Evolutionary conservation across 768 basidiomycete species (phyloP).

Genomic region (Trametes gibbosa): DNA sequence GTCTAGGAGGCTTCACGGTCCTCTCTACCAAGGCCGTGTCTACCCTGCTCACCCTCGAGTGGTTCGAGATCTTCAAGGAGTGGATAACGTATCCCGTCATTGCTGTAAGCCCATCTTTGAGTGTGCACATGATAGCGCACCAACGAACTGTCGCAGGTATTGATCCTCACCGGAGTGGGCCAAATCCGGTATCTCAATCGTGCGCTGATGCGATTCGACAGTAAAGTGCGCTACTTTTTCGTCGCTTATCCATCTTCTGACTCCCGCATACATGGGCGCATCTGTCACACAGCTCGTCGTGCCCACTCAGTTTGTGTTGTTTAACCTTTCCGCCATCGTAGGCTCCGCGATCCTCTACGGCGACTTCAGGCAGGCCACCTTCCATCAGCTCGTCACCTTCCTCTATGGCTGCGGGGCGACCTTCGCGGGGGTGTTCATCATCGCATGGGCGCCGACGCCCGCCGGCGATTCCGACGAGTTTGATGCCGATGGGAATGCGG

Average conservation of each 20-base stretch:
- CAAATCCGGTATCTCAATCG: slow-evolving; percentile 83
- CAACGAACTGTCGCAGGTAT: slow-evolving; percentile 44
- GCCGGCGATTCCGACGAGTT: slow-evolving; percentile 1
- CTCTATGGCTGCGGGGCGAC: slow-evolving; percentile 87
- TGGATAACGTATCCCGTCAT: slow-evolving; percentile 85
- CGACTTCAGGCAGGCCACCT: slow-evolving; percentile 81
- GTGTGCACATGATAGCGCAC: neutral
- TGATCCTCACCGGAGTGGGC: slow-evolving; percentile 71
- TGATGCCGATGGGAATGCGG: slow-evolving; percentile 25
- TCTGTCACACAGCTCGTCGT: slow-evolving; percentile 65
- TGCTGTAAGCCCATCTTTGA: slow-evolving; percentile 41
- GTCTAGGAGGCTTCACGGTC: slow-evolving; percentile 87
- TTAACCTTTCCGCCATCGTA: slow-evolving; percentile 88
- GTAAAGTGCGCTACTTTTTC: slow-evolving; percentile 56
- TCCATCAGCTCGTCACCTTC: slow-evolving; percentile 82
- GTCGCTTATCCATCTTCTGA: neutral
- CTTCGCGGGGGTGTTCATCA: slow-evolving; percentile 85
- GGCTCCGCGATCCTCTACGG: slow-evolving; percentile 93
- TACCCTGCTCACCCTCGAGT: slow-evolving; percentile 75
- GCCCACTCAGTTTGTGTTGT: slow-evolving; percentile 92
- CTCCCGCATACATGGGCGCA: neutral
- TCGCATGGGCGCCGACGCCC: slow-evolving; percentile 59
- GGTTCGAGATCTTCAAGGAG: slow-evolving; percentile 70
- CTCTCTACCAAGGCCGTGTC: slow-evolving; percentile 91
- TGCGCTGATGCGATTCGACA: slow-evolving; percentile 90